Conservation (phyloP, 1,284 basidiomycete genomes). For the Mycena sp. region DNA sequence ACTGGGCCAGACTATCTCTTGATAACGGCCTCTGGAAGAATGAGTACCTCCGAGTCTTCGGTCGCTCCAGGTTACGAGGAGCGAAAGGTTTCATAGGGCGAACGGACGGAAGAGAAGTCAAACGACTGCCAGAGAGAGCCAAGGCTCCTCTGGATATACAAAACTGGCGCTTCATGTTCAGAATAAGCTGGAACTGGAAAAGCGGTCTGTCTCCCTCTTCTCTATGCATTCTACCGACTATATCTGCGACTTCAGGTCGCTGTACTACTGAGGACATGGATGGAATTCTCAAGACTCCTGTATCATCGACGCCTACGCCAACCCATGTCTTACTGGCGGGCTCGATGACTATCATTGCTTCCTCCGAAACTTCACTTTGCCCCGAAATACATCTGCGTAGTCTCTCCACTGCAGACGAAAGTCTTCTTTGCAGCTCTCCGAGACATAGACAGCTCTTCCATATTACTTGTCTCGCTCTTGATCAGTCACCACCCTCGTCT, state of each 20-base stretch:
- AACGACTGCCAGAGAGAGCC: constrained; percentile 64
- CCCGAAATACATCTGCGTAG: constrained; percentile 28
- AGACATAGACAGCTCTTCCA: constrained; percentile 37
- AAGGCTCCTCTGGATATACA: constrained; percentile 52
- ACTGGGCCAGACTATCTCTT: constrained; percentile 70
- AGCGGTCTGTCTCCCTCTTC: constrained; percentile 55
- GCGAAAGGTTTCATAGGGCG: constrained; percentile 66
- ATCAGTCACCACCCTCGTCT: constrained; percentile 68
- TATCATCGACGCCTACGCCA: constrained; percentile 13
- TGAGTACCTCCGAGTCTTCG: constrained; percentile 69
- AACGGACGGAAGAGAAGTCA: constrained; percentile 65
- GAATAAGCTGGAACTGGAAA: constrained; percentile 82
- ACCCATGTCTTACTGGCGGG: constrained; percentile 54
- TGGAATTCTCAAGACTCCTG: constrained; percentile 17
- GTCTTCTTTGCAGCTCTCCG: constrained; percentile 43
- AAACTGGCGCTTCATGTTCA: constrained; percentile 88
- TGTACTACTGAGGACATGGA: constrained; percentile 56
- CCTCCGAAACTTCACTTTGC: constrained; percentile 29
- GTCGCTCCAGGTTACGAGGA: constrained; percentile 72
- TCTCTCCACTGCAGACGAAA: constrained; percentile 34
- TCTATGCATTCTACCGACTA: not conserved
- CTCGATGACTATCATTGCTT: constrained; percentile 50
- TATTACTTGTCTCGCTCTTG: constrained; percentile 71
- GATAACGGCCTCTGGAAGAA: constrained; percentile 67
- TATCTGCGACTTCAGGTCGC: constrained; percentile 54